Percentiles rank a stretch among this genome's conserved stretches.
Conservation (phyloP, 2,329 filamentous ascomycete species). For the Cladophialophora exuberans region DNA sequence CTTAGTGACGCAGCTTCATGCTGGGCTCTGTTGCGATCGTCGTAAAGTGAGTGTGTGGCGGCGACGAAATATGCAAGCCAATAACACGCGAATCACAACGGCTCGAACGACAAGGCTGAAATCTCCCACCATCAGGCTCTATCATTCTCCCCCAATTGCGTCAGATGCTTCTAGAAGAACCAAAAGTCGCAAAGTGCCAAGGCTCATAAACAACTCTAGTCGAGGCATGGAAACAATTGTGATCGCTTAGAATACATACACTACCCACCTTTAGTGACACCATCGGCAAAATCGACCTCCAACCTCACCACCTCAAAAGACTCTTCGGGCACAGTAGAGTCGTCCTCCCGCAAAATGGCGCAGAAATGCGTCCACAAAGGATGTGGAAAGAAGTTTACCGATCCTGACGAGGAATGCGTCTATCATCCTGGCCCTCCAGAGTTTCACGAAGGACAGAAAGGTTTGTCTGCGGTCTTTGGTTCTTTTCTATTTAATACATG, state of each 20-base stretch:
- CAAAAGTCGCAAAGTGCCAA: too few species aligned
- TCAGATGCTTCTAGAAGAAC: conserved; percentile 31
- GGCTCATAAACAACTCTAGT: conserved; percentile 10
- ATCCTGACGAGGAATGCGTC: conserved; percentile 78
- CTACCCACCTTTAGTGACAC: too few species aligned
- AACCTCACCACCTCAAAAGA: not conserved
- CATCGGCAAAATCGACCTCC: not conserved
- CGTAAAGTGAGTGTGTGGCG: too few species aligned
- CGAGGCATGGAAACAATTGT: too few species aligned
- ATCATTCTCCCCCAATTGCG: conserved; percentile 13
- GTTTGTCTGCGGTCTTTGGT: conserved; percentile 50
- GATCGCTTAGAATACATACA: conserved; percentile 1
- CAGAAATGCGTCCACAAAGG: conserved; percentile 92
- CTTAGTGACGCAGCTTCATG: too few species aligned
- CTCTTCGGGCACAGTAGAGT: not conserved
- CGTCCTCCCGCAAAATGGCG: conserved; percentile 18
- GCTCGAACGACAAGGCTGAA: conserved; percentile 16
- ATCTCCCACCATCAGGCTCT: conserved; percentile 1
- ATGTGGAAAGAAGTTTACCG: conserved; percentile 85
- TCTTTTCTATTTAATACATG: too few species aligned
- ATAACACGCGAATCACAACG: too few species aligned
- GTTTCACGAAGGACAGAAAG: conserved; percentile 99
- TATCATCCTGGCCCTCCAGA: conserved; percentile 94
- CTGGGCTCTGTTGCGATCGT: too few species aligned
- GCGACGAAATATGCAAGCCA: too few species aligned